Conservation (phyloP, 768 basidiomycete species). For the Lentinula sp. region DNA sequence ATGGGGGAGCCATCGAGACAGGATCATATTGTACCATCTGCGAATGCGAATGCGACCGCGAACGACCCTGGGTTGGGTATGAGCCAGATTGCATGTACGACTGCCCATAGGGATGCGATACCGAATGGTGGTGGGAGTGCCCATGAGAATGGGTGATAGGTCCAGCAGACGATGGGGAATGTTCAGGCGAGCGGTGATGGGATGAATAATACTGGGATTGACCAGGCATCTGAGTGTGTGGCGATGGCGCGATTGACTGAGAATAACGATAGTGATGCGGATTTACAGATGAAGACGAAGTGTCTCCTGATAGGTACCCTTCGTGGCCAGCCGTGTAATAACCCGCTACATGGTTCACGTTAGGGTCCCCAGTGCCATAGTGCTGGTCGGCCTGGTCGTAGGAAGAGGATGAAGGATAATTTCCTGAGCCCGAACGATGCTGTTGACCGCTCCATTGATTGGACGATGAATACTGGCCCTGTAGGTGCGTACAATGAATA, state of each 20-base stretch:
- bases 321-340: constrained; percentile 8
- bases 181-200: constrained; percentile 12
- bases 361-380: constrained; percentile 12
- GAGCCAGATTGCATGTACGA: constrained; percentile 3
- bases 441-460: constrained; percentile 31
- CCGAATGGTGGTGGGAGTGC: constrained; percentile 10
- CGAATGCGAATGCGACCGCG: constrained; percentile 38
- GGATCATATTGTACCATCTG: constrained; percentile 22
- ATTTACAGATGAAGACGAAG: constrained; percentile 19
- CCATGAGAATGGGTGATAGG: constrained; percentile 15
- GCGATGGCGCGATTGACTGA: constrained; percentile 8
- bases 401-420: constrained; percentile 16
- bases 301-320: constrained; percentile 23
- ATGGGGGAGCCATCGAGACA: constrained; percentile 14
- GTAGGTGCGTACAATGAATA: constrained; percentile 20
- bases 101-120: constrained; percentile 12
- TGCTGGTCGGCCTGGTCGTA: constrained; percentile 16
- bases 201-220: constrained; percentile 29
- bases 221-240: constrained; percentile 24
- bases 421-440: constrained; percentile 17
- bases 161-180: constrained; percentile 7
- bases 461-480: constrained; percentile 24
- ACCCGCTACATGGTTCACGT: not conserved
- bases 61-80: constrained; percentile 3
- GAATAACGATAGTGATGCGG: constrained; percentile 6